Base-by-base conservation (phyloP, 2,329 filamentous ascomycete species). In the Pestalotiopsis sp. region DNA sequence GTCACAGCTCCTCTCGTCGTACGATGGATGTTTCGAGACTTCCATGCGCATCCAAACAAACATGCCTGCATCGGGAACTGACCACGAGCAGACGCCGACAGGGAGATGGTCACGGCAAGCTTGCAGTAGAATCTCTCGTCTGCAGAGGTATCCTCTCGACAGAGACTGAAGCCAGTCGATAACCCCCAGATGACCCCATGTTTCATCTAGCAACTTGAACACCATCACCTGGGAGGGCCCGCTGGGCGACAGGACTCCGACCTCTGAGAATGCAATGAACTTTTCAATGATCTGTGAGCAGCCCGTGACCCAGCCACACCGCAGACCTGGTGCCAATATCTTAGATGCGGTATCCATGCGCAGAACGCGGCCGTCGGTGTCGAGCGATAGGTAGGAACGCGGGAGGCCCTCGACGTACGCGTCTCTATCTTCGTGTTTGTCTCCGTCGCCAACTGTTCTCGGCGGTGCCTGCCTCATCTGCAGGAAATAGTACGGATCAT, bases 401-500 rank as follows among this genome's bases (percentile, higher is more conserved):
- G 71, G 71, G 6, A 76, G 65, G 11, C 45, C 14, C 5, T 63
- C 31, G 11, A 62, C 45, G 17, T 65, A 72, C 13, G 45, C 67
- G 14, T 81, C 73, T 5, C 17, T 13, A n/a, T 63, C 39, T 39
- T 31, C 23, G 6, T 25, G 27, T 27, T 27, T 27, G 27, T 27
- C 27, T 4, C 27, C 4, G 4, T 27, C 27, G 27, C 27, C 27
- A 5, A 5, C 27, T 27, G 27, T 5, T 3, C n/a, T 17, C 39
- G 9, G 7, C 64, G 12, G n/a, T 23, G 49, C 25, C 12, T 17
- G 25, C 0, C 60, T 65, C 82, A 90, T 88, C 74, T 93, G 91
- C 55, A 93, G 84, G 82, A 93, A 93, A 79, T 92, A 93, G 80
- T 93, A 93, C 2, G 91, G 91, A 72, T 93, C 91, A 74, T 93